These are phyloP conservation scores for Trypanosoma rangeli DNA, from an alignment of 208 protist genomes.

Conservation along the genomic window DNA sequence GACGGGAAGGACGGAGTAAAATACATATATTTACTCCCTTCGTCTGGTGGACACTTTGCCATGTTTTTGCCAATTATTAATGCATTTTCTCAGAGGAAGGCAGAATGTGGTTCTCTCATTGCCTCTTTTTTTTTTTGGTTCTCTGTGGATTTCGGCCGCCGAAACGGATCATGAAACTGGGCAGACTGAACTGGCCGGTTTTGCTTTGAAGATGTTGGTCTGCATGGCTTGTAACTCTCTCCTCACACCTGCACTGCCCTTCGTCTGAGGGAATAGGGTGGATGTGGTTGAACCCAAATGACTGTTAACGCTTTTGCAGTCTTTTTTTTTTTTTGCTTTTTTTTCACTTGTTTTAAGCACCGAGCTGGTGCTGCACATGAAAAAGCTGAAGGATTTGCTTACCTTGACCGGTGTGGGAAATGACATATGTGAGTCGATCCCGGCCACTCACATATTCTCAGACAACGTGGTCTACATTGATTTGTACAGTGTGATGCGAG, in stretches of 20 bases:
- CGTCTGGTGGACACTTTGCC: too few species aligned
- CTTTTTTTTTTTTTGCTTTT: neutral
- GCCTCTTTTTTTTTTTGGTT: neutral
- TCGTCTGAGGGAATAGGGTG: neutral
- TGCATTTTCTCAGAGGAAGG: neutral
- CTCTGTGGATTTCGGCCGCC: neutral
- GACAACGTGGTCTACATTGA: neutral
- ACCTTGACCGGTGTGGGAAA: neutral
- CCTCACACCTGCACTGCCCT: neutral
- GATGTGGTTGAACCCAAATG: neutral
- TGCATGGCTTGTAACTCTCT: neutral
- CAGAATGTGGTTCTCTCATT: neutral
- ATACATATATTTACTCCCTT: too few species aligned
- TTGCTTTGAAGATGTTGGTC: neutral
- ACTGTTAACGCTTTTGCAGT: neutral
- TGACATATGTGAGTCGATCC: neutral
- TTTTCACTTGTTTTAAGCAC: too few species aligned
- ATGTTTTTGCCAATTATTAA: neutral
- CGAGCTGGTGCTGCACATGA: too few species aligned
- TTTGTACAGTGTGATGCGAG: conserved; percentile 4
- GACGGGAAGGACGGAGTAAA: too few species aligned
- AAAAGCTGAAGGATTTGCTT: too few species aligned
- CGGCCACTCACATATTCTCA: neutral
- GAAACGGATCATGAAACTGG: neutral
- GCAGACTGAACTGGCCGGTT: neutral